Evolutionary conservation across 106 monocot species (phyloP).

Genomic region (Agapanthus africanus): DNA sequence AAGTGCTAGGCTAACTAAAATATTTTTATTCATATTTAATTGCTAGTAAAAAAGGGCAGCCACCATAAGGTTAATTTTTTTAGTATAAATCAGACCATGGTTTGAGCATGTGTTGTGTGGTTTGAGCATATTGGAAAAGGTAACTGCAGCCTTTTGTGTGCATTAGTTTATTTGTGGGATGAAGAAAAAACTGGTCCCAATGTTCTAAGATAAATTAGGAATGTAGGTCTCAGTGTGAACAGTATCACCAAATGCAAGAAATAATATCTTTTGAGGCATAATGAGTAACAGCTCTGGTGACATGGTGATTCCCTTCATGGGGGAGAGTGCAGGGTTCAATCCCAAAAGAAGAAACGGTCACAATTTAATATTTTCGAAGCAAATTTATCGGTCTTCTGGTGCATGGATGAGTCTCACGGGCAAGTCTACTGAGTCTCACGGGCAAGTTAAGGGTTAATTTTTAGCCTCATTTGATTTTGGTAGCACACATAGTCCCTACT

Average conservation of each 20-base stretch:
- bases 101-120: neutral
- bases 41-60: too few relatives aligned
- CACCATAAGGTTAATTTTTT: neutral
- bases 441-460: too few relatives aligned
- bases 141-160: too few relatives aligned
- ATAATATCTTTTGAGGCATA: neutral
- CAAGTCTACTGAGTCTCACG: neutral
- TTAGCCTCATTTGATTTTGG: too few relatives aligned
- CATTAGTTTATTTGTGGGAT: neutral
- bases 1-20: too few relatives aligned
- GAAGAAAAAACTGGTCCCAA: neutral
- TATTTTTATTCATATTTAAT: too few relatives aligned
- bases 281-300: too few relatives aligned
- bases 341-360: too few relatives aligned
- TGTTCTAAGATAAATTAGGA: neutral
- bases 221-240: conserved; percentile 2
- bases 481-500: too few relatives aligned
- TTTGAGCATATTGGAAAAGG: neutral
- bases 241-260: neutral
- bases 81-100: neutral
- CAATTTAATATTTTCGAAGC: too few relatives aligned
- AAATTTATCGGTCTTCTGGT: too few relatives aligned
- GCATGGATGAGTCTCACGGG: too few relatives aligned
- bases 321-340: neutral
- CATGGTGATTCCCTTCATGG: neutral